phyloP scores from a whole-genome alignment of 78 protist genomes.

The Guillardia theta region DNA sequence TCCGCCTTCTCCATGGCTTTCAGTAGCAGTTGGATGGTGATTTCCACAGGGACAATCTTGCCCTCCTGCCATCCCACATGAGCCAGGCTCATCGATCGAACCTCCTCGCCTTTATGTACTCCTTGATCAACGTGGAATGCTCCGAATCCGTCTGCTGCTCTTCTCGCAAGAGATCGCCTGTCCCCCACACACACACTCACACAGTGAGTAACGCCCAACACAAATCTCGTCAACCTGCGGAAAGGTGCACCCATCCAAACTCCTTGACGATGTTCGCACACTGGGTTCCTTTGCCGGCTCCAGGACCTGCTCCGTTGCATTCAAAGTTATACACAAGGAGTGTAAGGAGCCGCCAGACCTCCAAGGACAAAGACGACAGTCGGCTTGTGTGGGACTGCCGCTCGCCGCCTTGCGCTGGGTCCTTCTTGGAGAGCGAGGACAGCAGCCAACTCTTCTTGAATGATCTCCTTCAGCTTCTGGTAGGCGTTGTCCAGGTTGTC shows the following conservation, averaged over 20 bases:
- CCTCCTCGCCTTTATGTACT: slow-evolving; percentile 42
- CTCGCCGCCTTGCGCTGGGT: background rate
- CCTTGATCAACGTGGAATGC: slow-evolving; percentile 58
- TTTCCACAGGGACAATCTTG: slow-evolving; percentile 37
- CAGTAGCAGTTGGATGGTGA: background rate
- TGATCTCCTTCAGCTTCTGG: background rate
- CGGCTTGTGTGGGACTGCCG: background rate
- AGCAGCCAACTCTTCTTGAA: background rate
- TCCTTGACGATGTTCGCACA: slow-evolving; percentile 66
- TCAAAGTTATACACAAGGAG: too few relatives aligned
- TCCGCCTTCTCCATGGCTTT: background rate
- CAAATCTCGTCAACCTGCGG: too few relatives aligned
- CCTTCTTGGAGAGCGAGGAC: too few relatives aligned
- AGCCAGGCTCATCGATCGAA: too few relatives aligned
- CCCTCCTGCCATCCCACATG: slow-evolving; percentile 55
- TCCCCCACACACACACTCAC: too few relatives aligned
- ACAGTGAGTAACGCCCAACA: too few relatives aligned
- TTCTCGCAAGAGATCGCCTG: slow-evolving; percentile 88
- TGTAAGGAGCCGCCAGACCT: too few relatives aligned
- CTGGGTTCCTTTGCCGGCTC: slow-evolving; percentile 80
- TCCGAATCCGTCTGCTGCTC: slow-evolving; percentile 66
- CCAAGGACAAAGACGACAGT: background rate
- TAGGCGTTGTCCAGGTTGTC: background rate
- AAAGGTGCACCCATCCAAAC: slow-evolving; percentile 75
- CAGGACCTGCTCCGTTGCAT: too few relatives aligned